Evolutionary conservation across 2,329 filamentous ascomycete species (phyloP).

Genomic region (Hypoxylon sp.): DNA sequence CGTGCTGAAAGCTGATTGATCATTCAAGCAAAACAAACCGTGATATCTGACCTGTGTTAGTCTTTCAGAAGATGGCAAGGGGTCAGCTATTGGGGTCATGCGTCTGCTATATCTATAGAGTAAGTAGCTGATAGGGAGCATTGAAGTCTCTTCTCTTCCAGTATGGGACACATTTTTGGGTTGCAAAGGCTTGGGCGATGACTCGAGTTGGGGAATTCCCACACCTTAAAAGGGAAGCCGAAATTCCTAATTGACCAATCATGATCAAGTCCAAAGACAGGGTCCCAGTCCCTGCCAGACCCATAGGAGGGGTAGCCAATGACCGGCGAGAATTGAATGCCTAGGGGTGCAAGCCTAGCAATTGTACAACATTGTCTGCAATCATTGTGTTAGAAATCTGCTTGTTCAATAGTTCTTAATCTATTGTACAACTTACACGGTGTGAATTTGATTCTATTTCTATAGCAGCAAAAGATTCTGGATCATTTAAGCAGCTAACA

Average conservation of each 20-base stretch:
- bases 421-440: not conserved
- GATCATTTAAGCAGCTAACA: not conserved
- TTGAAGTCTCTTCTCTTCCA: not conserved
- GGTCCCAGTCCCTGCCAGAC: slow-evolving; percentile 17
- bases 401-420: not conserved
- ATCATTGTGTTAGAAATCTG: not conserved
- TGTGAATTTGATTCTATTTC: not conserved
- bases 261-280: not conserved
- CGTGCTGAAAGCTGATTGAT: slow-evolving; percentile 16
- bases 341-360: not conserved
- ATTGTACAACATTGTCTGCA: not conserved
- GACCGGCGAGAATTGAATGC: not conserved
- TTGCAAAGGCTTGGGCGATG: not conserved
- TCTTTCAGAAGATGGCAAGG: not conserved
- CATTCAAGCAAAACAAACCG: not conserved
- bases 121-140: not conserved
- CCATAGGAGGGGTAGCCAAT: slow-evolving; percentile 33
- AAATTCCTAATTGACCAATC: slow-evolving; percentile 16
- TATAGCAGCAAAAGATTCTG: not conserved
- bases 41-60: slow-evolving; percentile 4
- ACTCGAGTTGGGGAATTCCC: slow-evolving; percentile 31
- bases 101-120: not conserved
- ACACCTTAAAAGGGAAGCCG: slow-evolving; percentile 34
- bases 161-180: not conserved
- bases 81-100: not conserved